Evolutionary conservation across 441 rosid species (phyloP), one percentile per base, ranked within the genome.

Genomic region (Adansonia madagascariensis): DNA sequence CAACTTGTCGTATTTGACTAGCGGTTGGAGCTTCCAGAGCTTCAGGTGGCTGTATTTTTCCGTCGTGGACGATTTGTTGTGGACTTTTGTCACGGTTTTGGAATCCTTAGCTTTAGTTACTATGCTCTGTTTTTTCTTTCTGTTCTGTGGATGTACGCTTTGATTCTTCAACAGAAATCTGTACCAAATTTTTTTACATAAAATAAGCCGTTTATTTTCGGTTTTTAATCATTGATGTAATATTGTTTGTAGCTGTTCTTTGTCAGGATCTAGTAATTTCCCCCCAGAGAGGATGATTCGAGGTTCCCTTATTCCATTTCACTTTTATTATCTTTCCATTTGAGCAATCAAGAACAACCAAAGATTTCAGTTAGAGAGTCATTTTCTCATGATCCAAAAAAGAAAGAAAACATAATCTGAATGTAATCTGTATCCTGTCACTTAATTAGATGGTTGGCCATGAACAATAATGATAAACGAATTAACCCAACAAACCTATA

Each of bases 81-180:
- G 97, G 91, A 80, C 81, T 46, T 80, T 92, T 15, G 85, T 89
- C 53, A 83, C 88, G 11, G 84, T 87, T 50, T 35, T 94, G 39
- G 98, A 94, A 78, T 89, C 98, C 17, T 70, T 94, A 1, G 93
- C 86, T 81, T 79, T 92, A n/a, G 88, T 70, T 44, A 62, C 94
- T 31, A 92, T 89, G 87, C 84, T 94, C 44, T 92, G 97, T 74
- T 92, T 78, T 81, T 94, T 86, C 90, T 92, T 92, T 75, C 44
- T 94, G 46, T 91, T 88, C 76, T 94, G 98, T 67, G 97, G 97
- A 5, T 94, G 98, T 80, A 89, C 93, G 17, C 85, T 91, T 67
- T 93, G 85, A 91, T 63, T 24, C 27, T 24, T 24, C 27, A 24
- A 24, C 27, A 24, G 27, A 24, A 24, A 24, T 24, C 27, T 24